Conservation (phyloP, 202 grass and related monocot genomes). For the Zizania palustris region DNA sequence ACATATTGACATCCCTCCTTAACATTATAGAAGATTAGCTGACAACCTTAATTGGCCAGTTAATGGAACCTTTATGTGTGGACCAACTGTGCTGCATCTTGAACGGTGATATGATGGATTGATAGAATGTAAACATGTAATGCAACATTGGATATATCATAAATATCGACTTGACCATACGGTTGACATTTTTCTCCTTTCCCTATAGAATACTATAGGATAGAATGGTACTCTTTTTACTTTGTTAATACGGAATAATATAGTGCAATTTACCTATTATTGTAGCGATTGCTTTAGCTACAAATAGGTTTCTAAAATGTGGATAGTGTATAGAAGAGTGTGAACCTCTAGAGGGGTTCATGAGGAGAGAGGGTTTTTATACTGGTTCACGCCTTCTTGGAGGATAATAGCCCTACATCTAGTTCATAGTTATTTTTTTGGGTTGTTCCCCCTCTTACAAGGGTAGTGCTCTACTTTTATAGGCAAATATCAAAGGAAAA, state of each 20-base stretch:
- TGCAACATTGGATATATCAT: neutral
- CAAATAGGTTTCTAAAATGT: no score
- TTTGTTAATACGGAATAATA: neutral
- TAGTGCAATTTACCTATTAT: neutral
- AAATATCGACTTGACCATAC: slow-evolving; percentile 1
- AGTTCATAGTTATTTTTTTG: no score
- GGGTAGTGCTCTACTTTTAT: no score
- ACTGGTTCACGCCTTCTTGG: no score
- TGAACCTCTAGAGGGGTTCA: no score
- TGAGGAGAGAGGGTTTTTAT: no score
- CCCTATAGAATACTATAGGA: no score
- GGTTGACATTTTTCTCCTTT: neutral
- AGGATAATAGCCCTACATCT: no score
- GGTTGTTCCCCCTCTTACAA: no score
- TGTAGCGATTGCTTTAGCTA: no score
- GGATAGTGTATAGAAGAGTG: no score
- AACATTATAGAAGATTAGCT: neutral
- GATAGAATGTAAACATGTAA: neutral
- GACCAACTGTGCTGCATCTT: neutral
- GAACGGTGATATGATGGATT: slow-evolving; percentile 13
- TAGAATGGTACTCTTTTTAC: neutral
- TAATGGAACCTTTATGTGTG: neutral
- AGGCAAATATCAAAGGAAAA: no score
- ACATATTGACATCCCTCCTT: neutral
- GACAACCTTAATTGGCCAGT: slow-evolving; percentile 23